Conservation (phyloP, 2,329 filamentous ascomycete genomes). For the Alternaria consortialis region DNA sequence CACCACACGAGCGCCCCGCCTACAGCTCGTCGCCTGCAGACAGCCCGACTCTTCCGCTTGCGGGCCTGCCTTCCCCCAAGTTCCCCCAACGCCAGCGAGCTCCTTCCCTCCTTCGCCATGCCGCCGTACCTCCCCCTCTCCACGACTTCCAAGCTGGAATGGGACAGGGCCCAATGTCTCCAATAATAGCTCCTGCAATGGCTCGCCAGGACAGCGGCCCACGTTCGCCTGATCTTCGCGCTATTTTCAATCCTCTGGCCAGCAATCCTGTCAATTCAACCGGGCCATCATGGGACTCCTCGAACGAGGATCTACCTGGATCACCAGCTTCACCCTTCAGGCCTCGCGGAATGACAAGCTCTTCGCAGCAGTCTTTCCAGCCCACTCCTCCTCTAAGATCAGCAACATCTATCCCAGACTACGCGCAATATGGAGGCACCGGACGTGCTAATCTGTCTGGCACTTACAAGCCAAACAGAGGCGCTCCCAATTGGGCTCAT, state of each 20-base stretch:
- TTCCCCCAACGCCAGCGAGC: slow-evolving; percentile 53
- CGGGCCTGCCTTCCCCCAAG: slow-evolving; percentile 50
- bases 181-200: slow-evolving; percentile 36
- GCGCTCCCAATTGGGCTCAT: slow-evolving; percentile 49
- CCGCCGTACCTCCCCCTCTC: slow-evolving; percentile 41
- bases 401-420: slow-evolving; percentile 51
- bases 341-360: slow-evolving; percentile 45
- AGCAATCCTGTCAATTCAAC: slow-evolving; percentile 45
- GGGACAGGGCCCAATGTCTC: slow-evolving; percentile 35
- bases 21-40: slow-evolving; percentile 43
- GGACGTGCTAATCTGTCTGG: slow-evolving; percentile 44
- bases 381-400: slow-evolving; percentile 43
- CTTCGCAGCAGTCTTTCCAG: slow-evolving; percentile 39
- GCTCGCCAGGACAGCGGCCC: slow-evolving; percentile 37
- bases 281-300: slow-evolving; percentile 36
- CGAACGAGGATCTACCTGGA: slow-evolving; percentile 33
- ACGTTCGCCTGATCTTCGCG: slow-evolving; percentile 42
- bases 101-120: slow-evolving; percentile 52
- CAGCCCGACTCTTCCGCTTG: slow-evolving; percentile 33
- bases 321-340: slow-evolving; percentile 26
- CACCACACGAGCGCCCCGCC: slow-evolving; percentile 38
- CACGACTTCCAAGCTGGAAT: slow-evolving; percentile 32
- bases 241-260: slow-evolving; percentile 46
- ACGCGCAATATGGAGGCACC: slow-evolving; percentile 39
- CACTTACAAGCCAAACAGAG: slow-evolving; percentile 48